A percentile compares a stretch with the other conserved stretches of the same genome.
Evolutionary conservation across 768 basidiomycete genomes (phyloP).

Genomic region (Mycena alexandri): DNA sequence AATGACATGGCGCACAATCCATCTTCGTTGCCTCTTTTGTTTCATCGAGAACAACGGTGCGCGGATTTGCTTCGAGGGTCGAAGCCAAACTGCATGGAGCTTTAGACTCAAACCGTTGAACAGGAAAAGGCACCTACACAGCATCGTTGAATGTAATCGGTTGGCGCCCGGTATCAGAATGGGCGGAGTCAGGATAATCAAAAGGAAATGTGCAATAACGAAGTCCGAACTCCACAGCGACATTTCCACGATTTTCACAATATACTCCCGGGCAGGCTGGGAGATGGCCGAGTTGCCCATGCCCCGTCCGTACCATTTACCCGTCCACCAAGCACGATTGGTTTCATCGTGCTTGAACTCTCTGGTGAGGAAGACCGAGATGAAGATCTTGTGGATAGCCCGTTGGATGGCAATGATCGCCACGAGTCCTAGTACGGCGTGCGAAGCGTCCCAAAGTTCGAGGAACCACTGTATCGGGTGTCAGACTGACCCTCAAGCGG

Average conservation of each 20-base stretch:
- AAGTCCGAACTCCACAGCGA: conserved; percentile 97
- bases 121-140: conserved; percentile 69
- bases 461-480: conserved; percentile 83
- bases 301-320: conserved; percentile 96
- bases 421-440: conserved; percentile 94
- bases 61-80: conserved; percentile 94
- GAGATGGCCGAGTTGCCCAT: conserved; percentile 93
- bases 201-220: conserved; percentile 83
- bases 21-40: conserved; percentile 91
- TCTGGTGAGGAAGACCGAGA: conserved; percentile 93
- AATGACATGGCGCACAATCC: conserved; percentile 72
- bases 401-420: conserved; percentile 92
- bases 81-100: conserved; percentile 83
- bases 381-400: conserved; percentile 93
- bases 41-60: conserved; percentile 94
- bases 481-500: conserved; percentile 40
- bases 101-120: conserved; percentile 10
- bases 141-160: conserved; percentile 91
- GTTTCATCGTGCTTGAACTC: conserved; percentile 99
- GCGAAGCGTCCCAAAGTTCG: conserved; percentile 96
- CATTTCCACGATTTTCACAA: conserved; percentile 99
- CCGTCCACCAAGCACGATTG: conserved; percentile 99
- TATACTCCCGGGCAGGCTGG: conserved; percentile 96
- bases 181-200: conserved; percentile 89
- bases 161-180: conserved; percentile 90